These are phyloP conservation scores for Plectranthus barbatus DNA, from an alignment of 257 asterid genomes.

Conservation along the genomic window DNA sequence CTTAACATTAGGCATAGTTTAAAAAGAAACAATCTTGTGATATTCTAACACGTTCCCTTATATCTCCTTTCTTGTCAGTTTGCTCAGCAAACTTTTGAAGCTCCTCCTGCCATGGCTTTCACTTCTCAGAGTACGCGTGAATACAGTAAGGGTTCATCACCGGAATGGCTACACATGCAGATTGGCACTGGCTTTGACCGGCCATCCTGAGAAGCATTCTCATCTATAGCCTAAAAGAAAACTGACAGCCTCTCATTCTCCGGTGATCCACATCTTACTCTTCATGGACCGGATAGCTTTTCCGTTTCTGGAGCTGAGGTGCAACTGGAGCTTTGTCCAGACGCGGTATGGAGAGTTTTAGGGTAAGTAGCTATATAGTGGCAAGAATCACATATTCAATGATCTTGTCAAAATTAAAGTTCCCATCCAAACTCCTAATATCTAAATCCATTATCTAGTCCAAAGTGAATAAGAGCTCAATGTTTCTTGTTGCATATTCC, in stretches of 20 bases:
- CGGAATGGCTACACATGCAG: slow-evolving; percentile 95
- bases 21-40: not conserved
- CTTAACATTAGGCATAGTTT: not conserved
- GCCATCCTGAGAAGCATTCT: slow-evolving; percentile 26
- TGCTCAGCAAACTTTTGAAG: slow-evolving; percentile 49
- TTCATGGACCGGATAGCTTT: slow-evolving; percentile 13
- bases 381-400: no score
- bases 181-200: slow-evolving; percentile 74
- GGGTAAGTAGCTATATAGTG: no score
- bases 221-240: no score
- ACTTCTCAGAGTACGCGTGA: slow-evolving; percentile 55
- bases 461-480: slow-evolving; percentile 9
- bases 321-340: not conserved
- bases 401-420: no score
- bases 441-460: not conserved
- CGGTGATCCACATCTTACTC: slow-evolving; percentile 2
- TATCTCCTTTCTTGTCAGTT: slow-evolving; percentile 35
- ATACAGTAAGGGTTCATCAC: slow-evolving; percentile 50
- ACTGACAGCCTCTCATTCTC: no score
- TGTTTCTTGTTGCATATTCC: not conserved
- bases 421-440: no score
- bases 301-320: slow-evolving; percentile 11
- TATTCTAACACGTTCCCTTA: not conserved
- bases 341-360: no score
- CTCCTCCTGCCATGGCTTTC: slow-evolving; percentile 45